phyloP scores from a whole-genome alignment of 2,329 filamentous ascomycete genomes.

The Pseudocercospora pini-densiflorae region DNA sequence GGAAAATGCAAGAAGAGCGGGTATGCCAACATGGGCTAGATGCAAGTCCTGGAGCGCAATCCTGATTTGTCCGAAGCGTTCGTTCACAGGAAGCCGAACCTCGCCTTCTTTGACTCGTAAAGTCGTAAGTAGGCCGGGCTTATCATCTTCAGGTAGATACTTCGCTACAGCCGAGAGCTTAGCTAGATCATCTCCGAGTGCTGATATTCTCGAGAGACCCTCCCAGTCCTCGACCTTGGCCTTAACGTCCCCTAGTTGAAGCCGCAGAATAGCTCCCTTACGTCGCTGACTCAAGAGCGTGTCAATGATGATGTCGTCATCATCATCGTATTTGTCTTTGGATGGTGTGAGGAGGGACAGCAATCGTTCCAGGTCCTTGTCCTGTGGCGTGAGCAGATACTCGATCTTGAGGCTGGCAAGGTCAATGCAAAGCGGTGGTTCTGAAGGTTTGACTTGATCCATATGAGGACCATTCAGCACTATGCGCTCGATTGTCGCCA shows the following conservation, averaged over 20 bases:
- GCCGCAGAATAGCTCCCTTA: constrained; percentile 80
- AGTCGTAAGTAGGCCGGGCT: constrained; percentile 83
- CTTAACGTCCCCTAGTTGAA: constrained; percentile 68
- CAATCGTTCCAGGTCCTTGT: constrained; percentile 79
- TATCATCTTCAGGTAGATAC: constrained; percentile 93
- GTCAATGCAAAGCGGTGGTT: constrained; percentile 27
- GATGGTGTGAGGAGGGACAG: constrained; percentile 89
- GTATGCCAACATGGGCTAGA: constrained; percentile 80
- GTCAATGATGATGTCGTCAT: constrained; percentile 94
- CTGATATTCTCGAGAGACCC: constrained; percentile 69
- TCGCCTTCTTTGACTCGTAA: constrained; percentile 68
- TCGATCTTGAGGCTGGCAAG: constrained; percentile 63
- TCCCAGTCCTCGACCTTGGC: constrained; percentile 66
- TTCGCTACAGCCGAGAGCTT: constrained; percentile 88
- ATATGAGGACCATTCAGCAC: constrained; percentile 69
- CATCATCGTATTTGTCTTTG: constrained; percentile 83
- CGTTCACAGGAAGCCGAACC: constrained; percentile 66
- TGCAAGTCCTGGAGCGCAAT: constrained; percentile 67
- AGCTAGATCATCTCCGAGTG: constrained; percentile 74
- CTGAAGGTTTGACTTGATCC: constrained; percentile 28
- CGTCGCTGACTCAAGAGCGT: constrained; percentile 83
- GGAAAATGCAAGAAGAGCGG: constrained; percentile 79
- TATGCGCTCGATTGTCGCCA: constrained; percentile 75
- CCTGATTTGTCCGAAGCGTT: constrained; percentile 67
- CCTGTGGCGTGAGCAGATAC: constrained; percentile 73